A percentile compares a stretch with the other conserved stretches of the same genome.
Evolutionary conservation across 139 green algal species (phyloP).

Genomic region (Coelastrella sp.): DNA sequence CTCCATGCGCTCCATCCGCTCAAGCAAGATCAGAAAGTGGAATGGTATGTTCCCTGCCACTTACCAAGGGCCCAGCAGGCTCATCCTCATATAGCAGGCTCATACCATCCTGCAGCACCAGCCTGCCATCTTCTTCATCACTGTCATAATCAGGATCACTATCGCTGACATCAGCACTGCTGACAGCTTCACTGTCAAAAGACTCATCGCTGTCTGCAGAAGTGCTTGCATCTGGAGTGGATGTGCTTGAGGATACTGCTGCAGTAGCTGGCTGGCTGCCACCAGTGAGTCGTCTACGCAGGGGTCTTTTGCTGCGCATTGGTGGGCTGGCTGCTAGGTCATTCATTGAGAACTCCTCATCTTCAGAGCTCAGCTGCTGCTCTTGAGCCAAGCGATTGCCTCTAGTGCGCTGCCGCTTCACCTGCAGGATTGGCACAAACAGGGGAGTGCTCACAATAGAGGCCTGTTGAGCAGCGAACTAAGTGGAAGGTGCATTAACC

Average conservation of each 20-base stretch:
- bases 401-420: background rate
- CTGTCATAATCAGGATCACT: background rate
- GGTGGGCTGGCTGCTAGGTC: background rate
- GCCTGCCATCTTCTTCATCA: constrained; percentile 5
- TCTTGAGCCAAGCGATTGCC: background rate
- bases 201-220: background rate
- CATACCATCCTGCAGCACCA: background rate
- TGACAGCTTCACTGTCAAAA: background rate
- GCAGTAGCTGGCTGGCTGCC: background rate
- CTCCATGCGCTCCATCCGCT: no score
- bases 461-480: no score
- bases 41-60: no score
- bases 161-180: background rate
- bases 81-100: constrained; percentile 1
- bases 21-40: no score
- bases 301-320: background rate
- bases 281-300: background rate
- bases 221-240: background rate
- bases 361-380: background rate
- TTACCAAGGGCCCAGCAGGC: constrained; percentile 21
- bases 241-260: background rate
- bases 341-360: background rate
- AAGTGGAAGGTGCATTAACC: no score
- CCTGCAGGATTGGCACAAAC: no score
- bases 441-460: no score